phyloP scores from a whole-genome alignment of 345 rosid species.

The Corchorus capsularis region DNA sequence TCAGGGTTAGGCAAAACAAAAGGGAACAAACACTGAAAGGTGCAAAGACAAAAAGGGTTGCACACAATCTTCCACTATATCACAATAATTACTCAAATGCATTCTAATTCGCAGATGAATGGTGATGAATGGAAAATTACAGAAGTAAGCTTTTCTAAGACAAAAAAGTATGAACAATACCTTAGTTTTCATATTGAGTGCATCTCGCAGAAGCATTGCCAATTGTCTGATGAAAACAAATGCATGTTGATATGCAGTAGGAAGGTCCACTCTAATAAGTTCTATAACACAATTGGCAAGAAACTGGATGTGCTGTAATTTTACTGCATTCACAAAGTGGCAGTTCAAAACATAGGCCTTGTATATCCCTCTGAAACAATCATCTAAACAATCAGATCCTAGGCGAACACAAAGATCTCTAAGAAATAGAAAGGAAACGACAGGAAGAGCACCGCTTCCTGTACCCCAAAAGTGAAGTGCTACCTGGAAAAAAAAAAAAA shows the following conservation, averaged over 20 bases:
- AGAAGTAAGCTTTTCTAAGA: conserved; percentile 3
- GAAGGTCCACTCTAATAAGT: conserved; percentile 82
- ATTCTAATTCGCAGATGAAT: neutral
- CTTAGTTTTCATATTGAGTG: conserved; percentile 87
- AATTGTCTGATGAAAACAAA: conserved; percentile 87
- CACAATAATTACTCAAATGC: neutral
- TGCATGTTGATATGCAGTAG: conserved; percentile 92
- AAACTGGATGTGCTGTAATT: conserved; percentile 79
- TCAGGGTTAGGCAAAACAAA: neutral
- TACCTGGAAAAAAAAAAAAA: conserved; percentile 42
- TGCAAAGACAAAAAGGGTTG: neutral
- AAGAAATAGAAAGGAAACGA: conserved; percentile 78
- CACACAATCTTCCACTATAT: neutral
- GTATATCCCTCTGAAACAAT: conserved; percentile 86
- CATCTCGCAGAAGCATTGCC: conserved; percentile 83
- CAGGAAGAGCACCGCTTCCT: conserved; percentile 79
- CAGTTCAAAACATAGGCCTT: conserved; percentile 91
- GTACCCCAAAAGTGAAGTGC: conserved; percentile 98
- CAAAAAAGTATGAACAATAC: conserved; percentile 35
- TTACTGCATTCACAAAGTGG: conserved; percentile 76
- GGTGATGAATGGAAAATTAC: neutral
- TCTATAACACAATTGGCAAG: conserved; percentile 83
- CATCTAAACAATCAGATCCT: conserved; percentile 83
- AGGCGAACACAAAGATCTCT: conserved; percentile 82
- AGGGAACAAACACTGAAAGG: neutral